Evolutionary conservation across 2,329 filamentous ascomycete genomes (phyloP).

Genomic region (Tolypocladium amazonense): DNA sequence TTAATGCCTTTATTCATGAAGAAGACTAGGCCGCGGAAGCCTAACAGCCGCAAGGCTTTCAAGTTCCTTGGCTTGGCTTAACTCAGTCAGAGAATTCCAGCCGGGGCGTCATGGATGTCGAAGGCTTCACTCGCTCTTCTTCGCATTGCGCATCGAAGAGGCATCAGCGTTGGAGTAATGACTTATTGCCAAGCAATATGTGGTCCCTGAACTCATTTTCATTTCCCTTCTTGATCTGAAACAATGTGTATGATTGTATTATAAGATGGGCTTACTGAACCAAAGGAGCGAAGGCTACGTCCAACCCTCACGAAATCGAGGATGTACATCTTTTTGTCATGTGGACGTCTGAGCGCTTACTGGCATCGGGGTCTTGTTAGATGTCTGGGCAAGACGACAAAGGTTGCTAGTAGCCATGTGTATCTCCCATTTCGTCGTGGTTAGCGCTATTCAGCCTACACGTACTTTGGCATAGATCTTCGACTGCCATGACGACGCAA

Average conservation of each 20-base stretch:
- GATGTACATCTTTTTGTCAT: neutral
- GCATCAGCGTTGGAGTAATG: neutral
- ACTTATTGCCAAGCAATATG: constrained; percentile 1
- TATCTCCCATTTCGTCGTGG: neutral
- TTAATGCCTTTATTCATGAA: constrained; percentile 40
- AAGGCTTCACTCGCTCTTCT: neutral
- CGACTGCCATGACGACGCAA: neutral
- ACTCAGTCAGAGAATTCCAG: neutral
- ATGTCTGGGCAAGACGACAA: neutral
- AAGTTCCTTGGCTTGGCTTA: constrained; percentile 41
- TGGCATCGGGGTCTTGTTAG: neutral
- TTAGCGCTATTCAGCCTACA: neutral
- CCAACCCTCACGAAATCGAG: neutral
- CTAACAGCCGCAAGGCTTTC: constrained; percentile 39
- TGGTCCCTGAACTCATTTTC: neutral
- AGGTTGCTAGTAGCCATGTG: no score
- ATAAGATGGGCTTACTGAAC: neutral
- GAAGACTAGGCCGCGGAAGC: constrained; percentile 22
- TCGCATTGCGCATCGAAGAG: neutral
- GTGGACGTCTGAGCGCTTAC: neutral
- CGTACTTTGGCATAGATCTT: neutral
- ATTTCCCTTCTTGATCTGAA: neutral
- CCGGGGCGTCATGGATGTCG: neutral
- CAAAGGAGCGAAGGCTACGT: neutral
- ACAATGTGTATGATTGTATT: neutral